phyloP scores from a whole-genome alignment of 371 early-diverging fungal genomes.

The Thermomucor indicae-seudaticae region DNA sequence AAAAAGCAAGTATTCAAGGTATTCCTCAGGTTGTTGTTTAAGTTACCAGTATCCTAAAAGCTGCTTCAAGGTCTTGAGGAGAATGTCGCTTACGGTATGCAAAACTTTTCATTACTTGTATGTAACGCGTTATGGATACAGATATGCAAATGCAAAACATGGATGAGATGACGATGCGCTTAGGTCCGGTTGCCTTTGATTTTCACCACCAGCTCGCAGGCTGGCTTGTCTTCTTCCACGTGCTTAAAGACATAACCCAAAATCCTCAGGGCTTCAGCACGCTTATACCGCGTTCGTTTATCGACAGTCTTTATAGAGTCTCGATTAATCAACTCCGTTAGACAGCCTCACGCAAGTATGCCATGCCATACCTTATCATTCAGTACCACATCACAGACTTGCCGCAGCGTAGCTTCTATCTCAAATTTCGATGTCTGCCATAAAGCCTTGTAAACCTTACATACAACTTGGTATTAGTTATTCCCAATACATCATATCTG shows the following conservation, averaged over 20 bases:
- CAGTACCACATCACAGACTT: conserved; percentile 84
- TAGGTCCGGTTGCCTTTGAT: conserved; percentile 18
- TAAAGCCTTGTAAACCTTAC: conserved; percentile 80
- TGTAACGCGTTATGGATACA: too few relatives aligned
- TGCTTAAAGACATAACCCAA: conserved; percentile 45
- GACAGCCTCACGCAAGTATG: background rate
- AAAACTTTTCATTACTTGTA: too few relatives aligned
- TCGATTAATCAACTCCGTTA: background rate
- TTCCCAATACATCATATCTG: too few relatives aligned
- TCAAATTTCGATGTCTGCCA: conserved; percentile 95
- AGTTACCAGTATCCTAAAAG: too few relatives aligned
- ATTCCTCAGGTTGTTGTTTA: too few relatives aligned
- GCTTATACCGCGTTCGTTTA: conserved; percentile 27
- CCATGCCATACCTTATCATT: conserved; percentile 25
- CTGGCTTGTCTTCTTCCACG: conserved; percentile 34
- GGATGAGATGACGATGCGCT: too few relatives aligned
- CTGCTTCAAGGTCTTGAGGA: too few relatives aligned
- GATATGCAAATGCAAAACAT: too few relatives aligned
- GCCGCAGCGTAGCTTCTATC: conserved; percentile 80
- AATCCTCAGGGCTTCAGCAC: conserved; percentile 44
- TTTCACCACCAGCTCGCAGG: conserved; percentile 23
- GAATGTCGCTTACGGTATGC: too few relatives aligned
- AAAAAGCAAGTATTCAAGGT: too few relatives aligned
- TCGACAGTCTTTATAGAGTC: conserved; percentile 21
- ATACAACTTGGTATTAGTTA: too few relatives aligned